These are phyloP conservation scores for Copromyces sp. DNA, from an alignment of 495 filamentous ascomycete genomes.

Conservation along the genomic window DNA sequence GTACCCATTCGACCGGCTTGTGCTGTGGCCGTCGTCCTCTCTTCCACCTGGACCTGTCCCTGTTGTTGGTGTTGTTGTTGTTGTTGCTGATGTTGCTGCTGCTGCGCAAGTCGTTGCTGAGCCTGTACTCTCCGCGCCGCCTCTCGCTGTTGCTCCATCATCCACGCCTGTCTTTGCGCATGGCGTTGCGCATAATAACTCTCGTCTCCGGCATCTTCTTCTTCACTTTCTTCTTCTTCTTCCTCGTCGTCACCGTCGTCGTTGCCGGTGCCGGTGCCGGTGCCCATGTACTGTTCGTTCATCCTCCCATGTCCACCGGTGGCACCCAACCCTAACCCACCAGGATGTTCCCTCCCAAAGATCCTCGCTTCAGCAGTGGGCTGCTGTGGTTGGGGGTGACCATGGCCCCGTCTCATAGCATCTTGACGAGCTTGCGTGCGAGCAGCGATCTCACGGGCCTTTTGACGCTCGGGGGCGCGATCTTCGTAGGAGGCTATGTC, in stretches of 20 bases:
- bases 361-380: background rate
- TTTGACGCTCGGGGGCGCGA: constrained; percentile 23
- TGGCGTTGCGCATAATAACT: constrained; percentile 12
- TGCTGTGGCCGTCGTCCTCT: background rate
- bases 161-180: constrained; percentile 2
- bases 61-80: too few relatives aligned
- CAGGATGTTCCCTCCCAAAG: background rate
- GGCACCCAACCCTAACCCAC: background rate
- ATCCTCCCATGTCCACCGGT: background rate
- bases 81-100: background rate
- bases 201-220: constrained; percentile 14
- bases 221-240: constrained; percentile 8
- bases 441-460: constrained; percentile 12
- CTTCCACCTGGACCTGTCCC: background rate
- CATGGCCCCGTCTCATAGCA: constrained; percentile 8
- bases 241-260: background rate
- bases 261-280: background rate
- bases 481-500: constrained; percentile 73
- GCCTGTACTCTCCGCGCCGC: background rate
- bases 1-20: background rate
- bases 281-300: background rate
- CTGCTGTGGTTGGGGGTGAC: background rate
- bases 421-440: constrained; percentile 4
- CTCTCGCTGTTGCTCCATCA: background rate
- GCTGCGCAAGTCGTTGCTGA: background rate